These are phyloP conservation scores for Pyropia yezoensis DNA, from an alignment of 23 red algal genomes.

Conservation along the genomic window DNA sequence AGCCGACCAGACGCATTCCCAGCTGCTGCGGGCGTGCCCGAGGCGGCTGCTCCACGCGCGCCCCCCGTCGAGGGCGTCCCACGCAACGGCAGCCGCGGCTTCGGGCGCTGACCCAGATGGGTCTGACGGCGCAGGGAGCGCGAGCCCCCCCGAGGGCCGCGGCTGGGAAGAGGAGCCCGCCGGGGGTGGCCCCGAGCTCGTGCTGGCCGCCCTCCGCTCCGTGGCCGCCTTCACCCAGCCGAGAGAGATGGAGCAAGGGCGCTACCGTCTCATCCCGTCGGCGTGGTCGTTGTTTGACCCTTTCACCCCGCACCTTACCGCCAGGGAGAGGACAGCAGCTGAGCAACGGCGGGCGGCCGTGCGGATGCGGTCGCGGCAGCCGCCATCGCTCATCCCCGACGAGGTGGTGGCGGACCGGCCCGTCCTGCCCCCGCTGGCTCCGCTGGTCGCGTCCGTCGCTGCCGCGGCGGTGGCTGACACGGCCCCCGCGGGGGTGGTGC, in stretches of 20 bases:
- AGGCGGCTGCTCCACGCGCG: not conserved
- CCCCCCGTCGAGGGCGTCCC: no score
- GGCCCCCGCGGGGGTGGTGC: not conserved
- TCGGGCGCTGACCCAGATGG: no score
- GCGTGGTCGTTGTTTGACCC: conserved; percentile 69
- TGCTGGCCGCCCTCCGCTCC: no score
- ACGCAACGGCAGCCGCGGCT: no score
- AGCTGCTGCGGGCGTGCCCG: conserved; percentile 23
- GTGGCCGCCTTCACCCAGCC: conserved; percentile 43
- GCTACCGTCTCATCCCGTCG: conserved; percentile 28
- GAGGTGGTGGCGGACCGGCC: conserved; percentile 9
- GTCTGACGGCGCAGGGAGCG: no score
- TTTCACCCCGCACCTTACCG: conserved; percentile 43
- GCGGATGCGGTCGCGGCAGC: conserved; percentile 2
- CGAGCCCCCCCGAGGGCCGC: no score
- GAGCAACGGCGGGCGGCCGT: conserved; percentile 18
- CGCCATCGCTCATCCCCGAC: conserved; percentile 5
- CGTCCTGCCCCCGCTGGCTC: not conserved
- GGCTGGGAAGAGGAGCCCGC: no score
- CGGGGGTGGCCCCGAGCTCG: no score
- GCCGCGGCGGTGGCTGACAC: not conserved
- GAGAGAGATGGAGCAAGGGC: conserved; percentile 59
- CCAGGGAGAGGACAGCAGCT: conserved; percentile 30
- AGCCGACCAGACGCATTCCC: conserved; percentile 40
- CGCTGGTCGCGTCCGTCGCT: not conserved